phyloP scores from a whole-genome alignment of 176 grass and related monocot species.

The Oryza meyeriana region DNA sequence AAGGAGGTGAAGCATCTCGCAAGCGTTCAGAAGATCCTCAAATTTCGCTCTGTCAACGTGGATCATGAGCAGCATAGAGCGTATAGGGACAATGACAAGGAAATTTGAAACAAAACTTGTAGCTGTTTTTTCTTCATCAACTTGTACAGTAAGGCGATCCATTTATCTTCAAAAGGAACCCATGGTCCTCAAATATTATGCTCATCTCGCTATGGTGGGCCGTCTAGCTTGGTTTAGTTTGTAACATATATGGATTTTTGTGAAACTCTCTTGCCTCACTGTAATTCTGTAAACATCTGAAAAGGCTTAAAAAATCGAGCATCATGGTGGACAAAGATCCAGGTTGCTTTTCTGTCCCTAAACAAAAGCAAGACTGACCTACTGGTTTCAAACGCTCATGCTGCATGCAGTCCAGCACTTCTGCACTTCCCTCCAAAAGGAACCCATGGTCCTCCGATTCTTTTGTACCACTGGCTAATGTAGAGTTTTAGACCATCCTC shows the following conservation, averaged over 20 bases:
- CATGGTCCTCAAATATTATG: neutral
- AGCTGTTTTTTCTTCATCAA: neutral
- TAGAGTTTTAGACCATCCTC: neutral
- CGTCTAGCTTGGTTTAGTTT: neutral
- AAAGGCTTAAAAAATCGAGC: neutral
- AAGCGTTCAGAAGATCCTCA: slow-evolving; percentile 69
- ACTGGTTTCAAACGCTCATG: neutral
- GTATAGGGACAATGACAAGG: neutral
- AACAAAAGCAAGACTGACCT: neutral
- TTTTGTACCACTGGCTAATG: neutral
- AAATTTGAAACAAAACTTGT: slow-evolving; percentile 13
- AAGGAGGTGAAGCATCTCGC: slow-evolving; percentile 76
- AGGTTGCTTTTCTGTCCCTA: neutral
- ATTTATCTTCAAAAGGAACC: neutral
- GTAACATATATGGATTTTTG: neutral
- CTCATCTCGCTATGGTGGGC: neutral
- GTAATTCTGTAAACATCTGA: neutral
- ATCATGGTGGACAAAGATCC: neutral
- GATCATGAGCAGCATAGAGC: slow-evolving; percentile 7
- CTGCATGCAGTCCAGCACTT: neutral
- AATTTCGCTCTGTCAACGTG: slow-evolving; percentile 40
- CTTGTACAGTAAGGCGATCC: neutral
- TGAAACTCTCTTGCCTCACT: neutral
- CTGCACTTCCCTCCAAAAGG: neutral
- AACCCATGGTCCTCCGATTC: neutral